phyloP scores from a whole-genome alignment of 139 green algal genomes.

The Coccomyxa sp. region DNA sequence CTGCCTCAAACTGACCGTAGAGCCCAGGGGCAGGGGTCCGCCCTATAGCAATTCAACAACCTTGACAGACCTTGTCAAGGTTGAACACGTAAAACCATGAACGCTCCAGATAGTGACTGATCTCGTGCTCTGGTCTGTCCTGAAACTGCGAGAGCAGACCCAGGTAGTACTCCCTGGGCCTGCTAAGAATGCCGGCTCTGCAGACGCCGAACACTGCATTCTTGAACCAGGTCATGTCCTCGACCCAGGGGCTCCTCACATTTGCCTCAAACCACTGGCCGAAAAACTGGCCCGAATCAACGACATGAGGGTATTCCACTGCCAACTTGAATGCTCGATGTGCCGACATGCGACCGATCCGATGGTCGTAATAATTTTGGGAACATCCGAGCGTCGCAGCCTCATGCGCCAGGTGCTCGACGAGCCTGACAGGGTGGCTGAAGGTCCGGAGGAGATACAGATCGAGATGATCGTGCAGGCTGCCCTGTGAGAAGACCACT shows the following conservation, averaged over 20 bases:
- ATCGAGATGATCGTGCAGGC: not conserved
- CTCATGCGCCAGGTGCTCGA: not conserved
- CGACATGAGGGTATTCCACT: not conserved
- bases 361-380: not conserved
- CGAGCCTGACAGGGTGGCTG: not conserved
- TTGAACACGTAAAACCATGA: slow-evolving; percentile 1
- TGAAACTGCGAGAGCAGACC: not conserved
- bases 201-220: not conserved
- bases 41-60: not conserved
- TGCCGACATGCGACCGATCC: not conserved
- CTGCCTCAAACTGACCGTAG: not conserved
- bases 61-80: not conserved
- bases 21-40: not conserved
- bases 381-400: not conserved
- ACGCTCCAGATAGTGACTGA: not conserved
- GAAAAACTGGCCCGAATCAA: not conserved
- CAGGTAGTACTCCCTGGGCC: not conserved
- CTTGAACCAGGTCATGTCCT: not conserved
- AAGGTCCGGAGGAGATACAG: not conserved
- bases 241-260: not conserved
- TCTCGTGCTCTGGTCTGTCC: not conserved
- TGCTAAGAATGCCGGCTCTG: not conserved
- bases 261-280: not conserved
- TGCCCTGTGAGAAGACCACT: not conserved
- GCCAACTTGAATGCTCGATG: not conserved